Evolutionary conservation across 768 basidiomycete species (phyloP), one percentile per base, ranked within the genome.

Genomic region (Dendrothele bispora): DNA sequence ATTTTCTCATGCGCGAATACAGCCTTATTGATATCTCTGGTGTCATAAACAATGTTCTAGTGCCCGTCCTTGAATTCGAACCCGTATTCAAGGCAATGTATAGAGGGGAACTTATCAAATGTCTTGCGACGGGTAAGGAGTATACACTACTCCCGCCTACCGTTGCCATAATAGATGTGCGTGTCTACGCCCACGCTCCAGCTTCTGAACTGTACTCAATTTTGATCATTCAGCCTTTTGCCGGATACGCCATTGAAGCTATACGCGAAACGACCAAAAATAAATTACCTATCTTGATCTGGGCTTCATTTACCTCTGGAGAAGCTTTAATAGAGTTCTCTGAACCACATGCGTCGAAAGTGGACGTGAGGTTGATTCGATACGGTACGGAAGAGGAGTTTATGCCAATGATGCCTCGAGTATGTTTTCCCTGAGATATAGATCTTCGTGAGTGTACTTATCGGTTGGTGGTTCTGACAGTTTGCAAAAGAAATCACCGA

Each of bases 111-210:
- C n/a, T 36, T 20, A 29, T 46, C 15, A 46, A 34, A 3, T 46
- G 44, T 26, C 22, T 15, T 14, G 24, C 44, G 25, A 17, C 44
- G 7, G n/a, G 24, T 10, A 46, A 46, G 34, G 29, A 17, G 4
- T 24, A 36, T 18, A 37, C n/a, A 18, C 34, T 24, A 5, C 44
- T 46, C 27, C 24, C 44, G 17, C 44, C 44, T 11, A 26, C 44
- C 5, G 26, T 46, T 7, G 44, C 44, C 14, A 26, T 46, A 11
- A 46, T 46, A 7, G 44, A 46, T n/a, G 44, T 46, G 17, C 26
- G 34, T 7, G n/a, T 15, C 21, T 6, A n/a, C 4, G n/a, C 15
- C 17, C n/a, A 25, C n/a, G 32, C 0, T 22, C 14, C 36, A 8
- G n/a, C 22, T 44, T 15, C 26, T 24, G 12, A 10, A 2, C 42